These are phyloP conservation scores for Fraxinus sp. DNA, from an alignment of 305 asterid genomes.

Conservation along the genomic window DNA sequence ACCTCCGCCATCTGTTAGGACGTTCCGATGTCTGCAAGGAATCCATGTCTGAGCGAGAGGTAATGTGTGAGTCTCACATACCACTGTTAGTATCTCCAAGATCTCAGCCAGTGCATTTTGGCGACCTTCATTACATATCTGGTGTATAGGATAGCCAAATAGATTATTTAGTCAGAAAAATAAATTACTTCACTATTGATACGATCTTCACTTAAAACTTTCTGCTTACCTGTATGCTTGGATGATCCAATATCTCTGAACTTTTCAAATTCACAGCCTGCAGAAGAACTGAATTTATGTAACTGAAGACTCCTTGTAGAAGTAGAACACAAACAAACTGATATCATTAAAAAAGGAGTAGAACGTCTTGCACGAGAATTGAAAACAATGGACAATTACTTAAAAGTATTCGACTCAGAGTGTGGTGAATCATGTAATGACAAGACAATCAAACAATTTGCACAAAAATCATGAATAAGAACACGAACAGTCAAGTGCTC, in stretches of 20 bases:
- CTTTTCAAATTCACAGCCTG: constrained; percentile 93
- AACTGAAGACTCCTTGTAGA: constrained; percentile 21
- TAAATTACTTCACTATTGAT: constrained; percentile 9
- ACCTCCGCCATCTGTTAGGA: constrained; percentile 80
- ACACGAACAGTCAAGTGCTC: no score
- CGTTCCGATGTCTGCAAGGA: constrained; percentile 77
- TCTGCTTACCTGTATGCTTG: constrained; percentile 58
- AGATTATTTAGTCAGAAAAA: constrained; percentile 28
- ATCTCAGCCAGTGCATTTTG: constrained; percentile 86
- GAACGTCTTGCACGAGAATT: background rate
- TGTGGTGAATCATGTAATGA: no score
- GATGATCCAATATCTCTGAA: constrained; percentile 75
- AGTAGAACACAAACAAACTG: background rate
- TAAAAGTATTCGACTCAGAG: no score
- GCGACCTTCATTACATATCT: constrained; percentile 90
- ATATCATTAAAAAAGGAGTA: background rate
- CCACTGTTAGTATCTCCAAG: constrained; percentile 71
- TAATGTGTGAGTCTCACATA: constrained; percentile 76
- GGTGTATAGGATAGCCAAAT: constrained; percentile 28
- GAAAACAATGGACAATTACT: no score
- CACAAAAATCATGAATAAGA: no score
- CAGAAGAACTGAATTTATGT: constrained; percentile 38
- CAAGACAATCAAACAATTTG: no score
- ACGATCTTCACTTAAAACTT: constrained; percentile 13
- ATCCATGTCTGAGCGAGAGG: constrained; percentile 99